A percentile compares a stretch with the other conserved stretches of the same genome.
Conservation (phyloP, 2,329 filamentous ascomycete species). For the Ophioceras dolichostomum region DNA sequence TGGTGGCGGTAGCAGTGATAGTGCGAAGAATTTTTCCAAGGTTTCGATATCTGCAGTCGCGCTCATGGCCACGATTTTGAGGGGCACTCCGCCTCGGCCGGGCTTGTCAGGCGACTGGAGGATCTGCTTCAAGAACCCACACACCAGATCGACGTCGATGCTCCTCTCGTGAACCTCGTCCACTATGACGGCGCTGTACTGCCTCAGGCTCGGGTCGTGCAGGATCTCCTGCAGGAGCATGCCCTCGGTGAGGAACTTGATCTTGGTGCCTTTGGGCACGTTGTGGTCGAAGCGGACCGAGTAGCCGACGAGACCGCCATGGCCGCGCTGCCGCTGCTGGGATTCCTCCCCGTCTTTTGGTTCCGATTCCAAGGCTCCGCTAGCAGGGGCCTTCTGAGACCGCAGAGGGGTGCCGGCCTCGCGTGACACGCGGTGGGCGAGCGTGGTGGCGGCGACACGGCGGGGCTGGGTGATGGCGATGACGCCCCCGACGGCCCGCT, state of each 20-base stretch:
- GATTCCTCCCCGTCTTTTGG: constrained; percentile 12
- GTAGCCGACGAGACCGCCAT: constrained; percentile 66
- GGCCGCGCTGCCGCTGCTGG: constrained; percentile 6
- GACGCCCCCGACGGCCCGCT: constrained; percentile 48
- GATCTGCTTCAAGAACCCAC: constrained; percentile 79
- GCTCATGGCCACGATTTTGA: constrained; percentile 95
- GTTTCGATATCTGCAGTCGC: constrained; percentile 83
- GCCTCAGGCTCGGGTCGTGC: constrained; percentile 65
- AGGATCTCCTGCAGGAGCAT: constrained; percentile 93
- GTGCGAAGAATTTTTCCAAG: constrained; percentile 70
- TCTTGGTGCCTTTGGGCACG: constrained; percentile 65
- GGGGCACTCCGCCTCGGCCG: constrained; percentile 55
- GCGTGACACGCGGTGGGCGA: constrained; percentile 76
- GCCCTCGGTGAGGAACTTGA: constrained; percentile 94
- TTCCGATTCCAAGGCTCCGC: constrained; percentile 2
- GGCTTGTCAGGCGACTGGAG: constrained; percentile 43
- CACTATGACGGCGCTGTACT: constrained; percentile 84
- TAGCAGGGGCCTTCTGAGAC: not conserved
- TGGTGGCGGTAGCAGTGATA: no score
- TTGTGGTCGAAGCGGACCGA: constrained; percentile 90
- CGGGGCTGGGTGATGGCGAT: constrained; percentile 93
- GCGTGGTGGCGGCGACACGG: constrained; percentile 82
- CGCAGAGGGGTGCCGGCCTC: constrained; percentile 51
- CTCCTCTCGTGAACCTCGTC: constrained; percentile 97
- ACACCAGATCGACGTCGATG: constrained; percentile 81